Base-by-base conservation (phyloP, 306 rosid species). In the Neltuma alba region DNA sequence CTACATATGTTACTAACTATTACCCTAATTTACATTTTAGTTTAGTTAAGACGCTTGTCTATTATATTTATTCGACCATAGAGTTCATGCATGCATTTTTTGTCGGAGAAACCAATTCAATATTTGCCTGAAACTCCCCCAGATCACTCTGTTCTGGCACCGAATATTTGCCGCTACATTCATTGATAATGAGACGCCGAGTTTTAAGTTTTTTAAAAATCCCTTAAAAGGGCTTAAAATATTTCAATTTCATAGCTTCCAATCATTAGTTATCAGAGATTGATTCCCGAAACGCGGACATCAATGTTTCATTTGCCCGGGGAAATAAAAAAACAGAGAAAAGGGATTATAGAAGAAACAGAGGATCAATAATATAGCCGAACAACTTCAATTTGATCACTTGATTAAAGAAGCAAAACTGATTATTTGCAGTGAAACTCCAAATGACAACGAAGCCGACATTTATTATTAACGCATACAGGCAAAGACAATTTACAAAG, bases 391-490 rank as follows among this genome's bases (percentile, higher is more conserved):
- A 37, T 82, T 79, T 69, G 44, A 60, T 76, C 52, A 52, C 68
- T 72, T 76, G 79, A 76, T 75, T 58, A 57, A 79, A 84, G 76
- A 57, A 74, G 48, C 60, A 68, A 70, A 47, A 20, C 71, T 81
- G 77, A 83, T 76, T 74, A 72, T 50, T 77, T 54, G 70, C 41
- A 27, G 82, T 50, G 72, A 80, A 75, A 67, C 80, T 75, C 78
- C 76, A 83, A 75, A 81, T 64, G 88, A 89, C 91, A 89, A 87
- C 90, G 80, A 84, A 84, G 93, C 89, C 86, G 84, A 83, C 86
- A 86, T 37, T 79, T 72, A 84, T 91, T 86, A 77, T 75, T 79
- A 76, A 84, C 83, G 76, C 79, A 73, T 33, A 55, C 64, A 31
- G 67, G 58, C 73, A 73, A 85, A 84, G 76, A 72, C 77, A 85